A percentile compares a stretch with the other conserved stretches of the same genome.
Evolutionary conservation across 2,329 filamentous ascomycete genomes (phyloP).

Genomic region (Clonostachys rosea): DNA sequence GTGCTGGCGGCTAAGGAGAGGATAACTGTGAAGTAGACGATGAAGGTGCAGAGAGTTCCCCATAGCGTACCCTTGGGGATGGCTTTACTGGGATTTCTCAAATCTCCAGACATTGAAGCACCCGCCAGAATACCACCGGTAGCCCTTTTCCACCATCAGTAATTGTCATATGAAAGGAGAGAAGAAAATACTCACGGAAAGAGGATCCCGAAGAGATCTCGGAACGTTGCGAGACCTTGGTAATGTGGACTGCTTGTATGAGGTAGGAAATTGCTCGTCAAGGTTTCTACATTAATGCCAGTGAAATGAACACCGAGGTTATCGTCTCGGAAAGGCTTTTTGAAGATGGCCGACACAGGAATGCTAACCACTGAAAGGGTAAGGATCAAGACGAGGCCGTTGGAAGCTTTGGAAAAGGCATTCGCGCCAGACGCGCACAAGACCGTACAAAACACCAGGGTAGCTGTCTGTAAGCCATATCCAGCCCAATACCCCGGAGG

Average conservation of each 20-base stretch:
- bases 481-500: slow-evolving; percentile 71
- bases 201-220: slow-evolving; percentile 79
- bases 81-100: slow-evolving; percentile 76
- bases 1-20: slow-evolving; percentile 74
- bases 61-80: slow-evolving; percentile 82
- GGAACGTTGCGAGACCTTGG: slow-evolving; percentile 64
- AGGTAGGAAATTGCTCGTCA: slow-evolving; percentile 71
- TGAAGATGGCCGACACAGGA: slow-evolving; percentile 68
- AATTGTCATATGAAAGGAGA: slow-evolving; percentile 37
- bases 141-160: slow-evolving; percentile 20
- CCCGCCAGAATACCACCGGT: slow-evolving; percentile 61
- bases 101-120: slow-evolving; percentile 85
- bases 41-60: slow-evolving; percentile 71
- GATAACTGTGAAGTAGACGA: slow-evolving; percentile 72
- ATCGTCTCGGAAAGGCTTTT: slow-evolving; percentile 61
- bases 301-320: slow-evolving; percentile 69
- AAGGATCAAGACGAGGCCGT: slow-evolving; percentile 67
- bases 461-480: slow-evolving; percentile 70
- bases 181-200: slow-evolving; percentile 52
- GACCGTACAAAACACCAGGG: slow-evolving; percentile 65
- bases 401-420: slow-evolving; percentile 77
- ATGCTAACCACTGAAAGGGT: slow-evolving; percentile 75
- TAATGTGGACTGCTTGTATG: slow-evolving; percentile 60
- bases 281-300: slow-evolving; percentile 65
- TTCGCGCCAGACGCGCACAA: slow-evolving; percentile 78